These are phyloP conservation scores for Globisporangium parvum DNA, from an alignment of 352 stramenopile genomes.

Conservation along the genomic window DNA sequence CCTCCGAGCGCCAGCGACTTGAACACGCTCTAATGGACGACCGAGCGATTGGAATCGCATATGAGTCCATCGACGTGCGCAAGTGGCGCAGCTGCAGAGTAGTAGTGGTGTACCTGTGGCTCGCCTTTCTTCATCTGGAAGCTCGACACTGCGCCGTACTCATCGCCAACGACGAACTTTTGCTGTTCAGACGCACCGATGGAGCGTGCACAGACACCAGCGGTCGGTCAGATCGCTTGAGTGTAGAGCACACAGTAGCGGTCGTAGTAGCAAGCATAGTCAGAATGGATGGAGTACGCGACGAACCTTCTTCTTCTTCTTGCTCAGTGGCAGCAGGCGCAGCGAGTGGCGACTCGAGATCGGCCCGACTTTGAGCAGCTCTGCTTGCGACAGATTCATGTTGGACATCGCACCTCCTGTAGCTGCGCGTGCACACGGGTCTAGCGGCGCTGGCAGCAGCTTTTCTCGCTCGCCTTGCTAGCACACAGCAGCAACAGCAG, in stretches of 20 bases:
- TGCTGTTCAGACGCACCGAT: slow-evolving; percentile 29
- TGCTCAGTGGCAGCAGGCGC: slow-evolving; percentile 70
- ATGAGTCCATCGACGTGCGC: not conserved
- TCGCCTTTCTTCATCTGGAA: slow-evolving; percentile 86
- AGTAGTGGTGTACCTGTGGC: slow-evolving; percentile 32
- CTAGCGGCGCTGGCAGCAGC: no score
- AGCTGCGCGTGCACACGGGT: no score
- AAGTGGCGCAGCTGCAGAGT: no score
- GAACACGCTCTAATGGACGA: slow-evolving; percentile 38
- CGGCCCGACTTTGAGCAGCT: slow-evolving; percentile 78
- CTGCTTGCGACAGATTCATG: slow-evolving; percentile 55
- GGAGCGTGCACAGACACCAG: not conserved
- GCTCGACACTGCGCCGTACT: slow-evolving; percentile 72
- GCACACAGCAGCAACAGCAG: no score
- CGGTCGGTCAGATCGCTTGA: not conserved
- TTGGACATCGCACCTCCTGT: slow-evolving; percentile 21
- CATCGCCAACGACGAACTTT: slow-evolving; percentile 84
- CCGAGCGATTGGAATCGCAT: not conserved
- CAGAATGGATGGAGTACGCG: not conserved
- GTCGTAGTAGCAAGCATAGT: not conserved
- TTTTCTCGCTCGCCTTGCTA: no score
- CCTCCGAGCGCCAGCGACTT: slow-evolving; percentile 53
- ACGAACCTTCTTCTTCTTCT: slow-evolving; percentile 82
- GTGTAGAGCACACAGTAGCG: not conserved
- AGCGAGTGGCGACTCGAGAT: slow-evolving; percentile 73